Conservation (phyloP, 495 filamentous ascomycete species). For the Tuber microsphaerosporum region DNA sequence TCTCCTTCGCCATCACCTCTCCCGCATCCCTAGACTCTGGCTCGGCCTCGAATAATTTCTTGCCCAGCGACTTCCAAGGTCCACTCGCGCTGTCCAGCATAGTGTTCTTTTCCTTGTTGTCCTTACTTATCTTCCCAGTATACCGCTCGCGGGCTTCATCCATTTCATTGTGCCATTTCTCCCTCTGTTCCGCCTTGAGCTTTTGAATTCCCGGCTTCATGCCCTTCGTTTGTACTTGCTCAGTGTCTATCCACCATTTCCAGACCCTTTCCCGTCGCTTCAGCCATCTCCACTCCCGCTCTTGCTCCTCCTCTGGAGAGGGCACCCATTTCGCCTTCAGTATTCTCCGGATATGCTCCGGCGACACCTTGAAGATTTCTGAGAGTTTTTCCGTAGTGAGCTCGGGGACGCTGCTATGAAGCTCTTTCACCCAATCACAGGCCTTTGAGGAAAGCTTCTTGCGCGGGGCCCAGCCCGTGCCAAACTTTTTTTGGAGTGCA, state of each 20-base stretch:
- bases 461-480: conserved; percentile 62
- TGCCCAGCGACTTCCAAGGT: background rate
- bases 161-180: conserved; percentile 6
- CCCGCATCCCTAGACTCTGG: background rate
- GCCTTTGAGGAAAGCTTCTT: conserved; percentile 90
- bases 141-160: background rate
- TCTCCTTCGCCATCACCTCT: background rate
- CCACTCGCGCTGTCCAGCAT: background rate
- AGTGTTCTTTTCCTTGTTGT: background rate
- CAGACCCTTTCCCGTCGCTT: conserved; percentile 56
- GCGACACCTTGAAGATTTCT: conserved; percentile 70
- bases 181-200: background rate
- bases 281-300: conserved; percentile 66
- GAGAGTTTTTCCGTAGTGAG: conserved; percentile 72
- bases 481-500: conserved; percentile 65
- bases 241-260: conserved; percentile 41
- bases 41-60: background rate
- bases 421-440: conserved; percentile 71
- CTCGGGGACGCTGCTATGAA: conserved; percentile 67
- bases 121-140: background rate
- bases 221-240: conserved; percentile 26
- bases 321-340: conserved; percentile 78
- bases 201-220: conserved; percentile 14
- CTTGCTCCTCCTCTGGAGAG: conserved; percentile 52
- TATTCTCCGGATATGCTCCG: conserved; percentile 80